A percentile compares a stretch with the other conserved stretches of the same genome.
phyloP scores from a whole-genome alignment of 1,284 basidiomycete genomes.

The Rhodofomes roseus region DNA sequence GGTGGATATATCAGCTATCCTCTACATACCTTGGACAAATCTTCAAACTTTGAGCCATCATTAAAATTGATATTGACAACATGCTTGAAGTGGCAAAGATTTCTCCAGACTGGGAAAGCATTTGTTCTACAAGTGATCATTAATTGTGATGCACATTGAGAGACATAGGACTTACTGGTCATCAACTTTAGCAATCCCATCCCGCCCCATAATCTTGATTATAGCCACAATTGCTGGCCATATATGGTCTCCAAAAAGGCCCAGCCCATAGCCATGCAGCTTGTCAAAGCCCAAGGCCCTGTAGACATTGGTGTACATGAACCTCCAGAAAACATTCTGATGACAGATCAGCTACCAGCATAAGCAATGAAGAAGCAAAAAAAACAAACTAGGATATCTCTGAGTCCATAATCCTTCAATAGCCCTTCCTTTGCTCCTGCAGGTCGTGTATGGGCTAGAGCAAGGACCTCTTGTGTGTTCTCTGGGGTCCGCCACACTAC shows the following conservation, averaged over 20 bases:
- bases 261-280: background rate
- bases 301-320: background rate
- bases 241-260: slow-evolving; percentile 1
- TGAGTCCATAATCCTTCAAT: background rate
- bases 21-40: background rate
- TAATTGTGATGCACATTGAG: background rate
- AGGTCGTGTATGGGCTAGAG: background rate
- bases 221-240: background rate
- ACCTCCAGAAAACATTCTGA: background rate
- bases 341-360: too few relatives aligned
- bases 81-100: background rate
- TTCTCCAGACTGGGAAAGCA: background rate
- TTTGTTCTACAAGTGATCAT: too few relatives aligned
- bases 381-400: background rate
- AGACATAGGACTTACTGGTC: slow-evolving; percentile 1
- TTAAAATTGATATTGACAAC: background rate
- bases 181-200: background rate
- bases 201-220: background rate
- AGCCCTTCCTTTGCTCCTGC: background rate
- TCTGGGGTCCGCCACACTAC: background rate
- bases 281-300: background rate
- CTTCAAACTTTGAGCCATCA: background rate
- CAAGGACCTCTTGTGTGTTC: background rate
- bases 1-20: too few relatives aligned
- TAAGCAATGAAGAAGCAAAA: background rate